Evolutionary conservation across 2,329 filamentous ascomycete genomes (phyloP), one percentile per base, ranked within the genome.

Genomic region (Ophiocordyceps polyrhachis-furcata): DNA sequence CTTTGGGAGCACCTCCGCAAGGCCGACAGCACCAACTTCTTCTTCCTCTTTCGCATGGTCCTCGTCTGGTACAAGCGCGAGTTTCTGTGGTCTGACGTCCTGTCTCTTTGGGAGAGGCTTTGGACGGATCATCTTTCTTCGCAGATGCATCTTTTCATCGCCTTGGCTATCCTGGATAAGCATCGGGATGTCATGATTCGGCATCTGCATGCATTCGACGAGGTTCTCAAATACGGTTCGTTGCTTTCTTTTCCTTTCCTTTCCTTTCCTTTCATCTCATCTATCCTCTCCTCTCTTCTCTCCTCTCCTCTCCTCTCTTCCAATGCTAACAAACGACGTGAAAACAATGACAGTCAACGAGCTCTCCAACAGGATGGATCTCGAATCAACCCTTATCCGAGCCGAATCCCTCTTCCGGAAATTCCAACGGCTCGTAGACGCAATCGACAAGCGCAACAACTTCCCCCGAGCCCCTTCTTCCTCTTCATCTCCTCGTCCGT

Each of bases 1-100:
- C 76, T 98, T 8, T 96, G 95, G 62, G 71, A 83, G 2, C 91
- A 98, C 55, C 74, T 98, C 0, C 78, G 93, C 60, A 79, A 75
- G 15, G 84, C 88, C 19, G 93, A 98, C 55, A 93, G 83, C 56
- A 98, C 91, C 21, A 98, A 98, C 61, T 98, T 98, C 63, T 98
- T 98, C 65, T 98, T 98, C 69, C 96, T 98, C 69, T 98, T 96
- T 75, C 83, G 91, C 48, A 96, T 96, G 91, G 71, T 98, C 31
- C 71, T 98, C 1, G 91, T 98, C 11, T 98, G 91, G 91, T 98
- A 91, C 63, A 98, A 98, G 68, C 81, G 91, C 42, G 91, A 98
- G 62, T 98, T 98, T 55, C 74, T 78, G 52, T 98, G 89, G 85
- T 61, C 73, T 42, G 87, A 96, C 56, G 77, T 94, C 12, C 66